Evolutionary conservation across 306 rosid genomes (phyloP), one percentile per base, ranked within the genome.

Genomic region (Morella rubra): DNA sequence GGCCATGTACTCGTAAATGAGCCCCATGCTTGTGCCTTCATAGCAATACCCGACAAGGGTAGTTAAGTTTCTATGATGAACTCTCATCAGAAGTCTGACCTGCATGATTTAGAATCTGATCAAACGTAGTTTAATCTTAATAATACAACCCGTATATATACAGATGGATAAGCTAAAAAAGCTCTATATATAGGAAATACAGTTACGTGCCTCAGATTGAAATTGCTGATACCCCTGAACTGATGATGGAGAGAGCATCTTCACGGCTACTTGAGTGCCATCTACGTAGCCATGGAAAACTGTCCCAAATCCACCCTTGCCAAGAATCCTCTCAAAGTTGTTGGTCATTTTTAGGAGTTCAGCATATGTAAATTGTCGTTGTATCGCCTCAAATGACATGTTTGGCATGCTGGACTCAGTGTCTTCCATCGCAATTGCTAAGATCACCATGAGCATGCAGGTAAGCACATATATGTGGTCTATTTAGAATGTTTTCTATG

Each of bases 121-220:
- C 22, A 24, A 1, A 41, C 37, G 6, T 56, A 56, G 24, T 62
- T 27, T 62, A 62, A 37, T 37, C 0, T 41, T 0, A 24, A 3
- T 12, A 9, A 49, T 11, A 5, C 52, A 41, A 42, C 0, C 46
- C 0, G 3, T 0, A 7, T 8, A 18, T 18, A 16, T 4, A 41
- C 15, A 16, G 3, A 4, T 37, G 44, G 53, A 16, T 7, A 8
- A 49, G 52, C 9, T 32, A 56, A 2, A 54, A 20, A 67, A 5
- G 8, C 53, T 37, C 1, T 7, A 8, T 18, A 8, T 3, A 56
- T 8, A 10, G 4, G 59, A 46, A 5, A 11, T 16, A 54, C 40
- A 67, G 51, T 5, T 5, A 79, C 85, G 12, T 86, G 79, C 92
- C 89, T 90, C 92, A 62, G 88, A 83, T n/a, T 78, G 78, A 80